Conservation (phyloP, 495 filamentous ascomycete genomes). For the Bathelium albidoporum region DNA sequence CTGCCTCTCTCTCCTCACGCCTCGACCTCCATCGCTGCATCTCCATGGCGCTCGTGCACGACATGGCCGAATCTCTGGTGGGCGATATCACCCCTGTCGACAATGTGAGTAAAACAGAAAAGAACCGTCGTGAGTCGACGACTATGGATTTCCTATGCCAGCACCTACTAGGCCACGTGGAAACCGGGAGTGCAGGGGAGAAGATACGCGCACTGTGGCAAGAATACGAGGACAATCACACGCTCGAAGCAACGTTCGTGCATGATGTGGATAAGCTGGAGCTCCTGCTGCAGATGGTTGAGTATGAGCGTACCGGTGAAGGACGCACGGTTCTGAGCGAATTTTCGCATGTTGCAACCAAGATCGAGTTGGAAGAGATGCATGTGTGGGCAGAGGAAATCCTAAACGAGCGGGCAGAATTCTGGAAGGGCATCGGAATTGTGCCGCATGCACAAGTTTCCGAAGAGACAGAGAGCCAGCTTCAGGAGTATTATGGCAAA, state of each 20-base stretch:
- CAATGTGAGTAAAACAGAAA: constrained; percentile 59
- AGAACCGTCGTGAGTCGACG: constrained; percentile 69
- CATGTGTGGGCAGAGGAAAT: constrained; percentile 68
- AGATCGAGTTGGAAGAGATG: constrained; percentile 65
- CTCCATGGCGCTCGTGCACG: constrained; percentile 88
- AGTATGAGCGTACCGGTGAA: constrained; percentile 72
- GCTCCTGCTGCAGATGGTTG: constrained; percentile 85
- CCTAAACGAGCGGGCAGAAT: constrained; percentile 61
- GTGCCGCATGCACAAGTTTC: constrained; percentile 10
- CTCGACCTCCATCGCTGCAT: constrained; percentile 77
- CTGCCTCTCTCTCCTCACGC: constrained; percentile 53
- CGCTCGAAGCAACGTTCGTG: constrained; percentile 75
- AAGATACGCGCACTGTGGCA: constrained; percentile 73
- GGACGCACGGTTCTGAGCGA: constrained; percentile 65
- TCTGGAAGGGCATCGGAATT: constrained; percentile 47
- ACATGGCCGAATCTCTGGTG: constrained; percentile 92
- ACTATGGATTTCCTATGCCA: constrained; percentile 84
- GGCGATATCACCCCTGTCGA: constrained; percentile 95
- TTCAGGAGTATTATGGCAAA: constrained; percentile 20
- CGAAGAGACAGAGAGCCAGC: constrained; percentile 17
- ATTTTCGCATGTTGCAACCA: constrained; percentile 65
- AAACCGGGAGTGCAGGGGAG: constrained; percentile 52
- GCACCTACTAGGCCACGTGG: constrained; percentile 60
- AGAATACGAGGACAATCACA: constrained; percentile 83
- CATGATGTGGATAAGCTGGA: constrained; percentile 98